phyloP scores from a whole-genome alignment of 106 monocot species.

The Phalaenopsis equestris region DNA sequence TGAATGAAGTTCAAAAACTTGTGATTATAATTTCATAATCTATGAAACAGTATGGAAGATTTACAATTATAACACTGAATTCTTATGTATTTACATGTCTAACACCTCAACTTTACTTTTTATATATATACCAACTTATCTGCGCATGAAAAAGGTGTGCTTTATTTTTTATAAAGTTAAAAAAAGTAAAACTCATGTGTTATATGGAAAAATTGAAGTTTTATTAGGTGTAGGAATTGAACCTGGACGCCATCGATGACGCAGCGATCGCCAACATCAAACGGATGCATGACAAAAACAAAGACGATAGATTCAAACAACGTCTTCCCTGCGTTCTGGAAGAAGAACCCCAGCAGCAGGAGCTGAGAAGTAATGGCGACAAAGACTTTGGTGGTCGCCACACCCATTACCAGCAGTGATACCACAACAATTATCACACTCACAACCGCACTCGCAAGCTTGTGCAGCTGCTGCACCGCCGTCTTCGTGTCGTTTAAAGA shows the following conservation, averaged over 20 bases:
- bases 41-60: not conserved
- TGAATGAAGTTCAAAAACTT: not conserved
- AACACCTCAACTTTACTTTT: too few relatives aligned
- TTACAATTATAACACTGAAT: too few relatives aligned
- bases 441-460: slow-evolving; percentile 38
- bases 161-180: too few relatives aligned
- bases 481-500: slow-evolving; percentile 90
- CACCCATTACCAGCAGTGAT: slow-evolving; percentile 51
- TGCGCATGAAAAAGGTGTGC: too few relatives aligned
- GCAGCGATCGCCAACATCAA: slow-evolving; percentile 89
- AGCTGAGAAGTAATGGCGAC: slow-evolving; percentile 74
- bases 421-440: slow-evolving; percentile 40
- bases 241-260: slow-evolving; percentile 83
- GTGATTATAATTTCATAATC: not conserved
- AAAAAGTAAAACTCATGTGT: too few relatives aligned
- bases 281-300: slow-evolving; percentile 91
- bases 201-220: too few relatives aligned
- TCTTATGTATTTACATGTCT: too few relatives aligned
- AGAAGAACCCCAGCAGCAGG: slow-evolving; percentile 65
- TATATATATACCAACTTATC: too few relatives aligned
- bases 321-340: slow-evolving; percentile 72
- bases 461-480: slow-evolving; percentile 71
- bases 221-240: not conserved
- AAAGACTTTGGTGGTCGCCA: slow-evolving; percentile 66
- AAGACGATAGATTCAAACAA: slow-evolving; percentile 78